These are phyloP conservation scores for Pittosporum tobira DNA, from an alignment of 129 eudicot genomes.

Conservation along the genomic window DNA sequence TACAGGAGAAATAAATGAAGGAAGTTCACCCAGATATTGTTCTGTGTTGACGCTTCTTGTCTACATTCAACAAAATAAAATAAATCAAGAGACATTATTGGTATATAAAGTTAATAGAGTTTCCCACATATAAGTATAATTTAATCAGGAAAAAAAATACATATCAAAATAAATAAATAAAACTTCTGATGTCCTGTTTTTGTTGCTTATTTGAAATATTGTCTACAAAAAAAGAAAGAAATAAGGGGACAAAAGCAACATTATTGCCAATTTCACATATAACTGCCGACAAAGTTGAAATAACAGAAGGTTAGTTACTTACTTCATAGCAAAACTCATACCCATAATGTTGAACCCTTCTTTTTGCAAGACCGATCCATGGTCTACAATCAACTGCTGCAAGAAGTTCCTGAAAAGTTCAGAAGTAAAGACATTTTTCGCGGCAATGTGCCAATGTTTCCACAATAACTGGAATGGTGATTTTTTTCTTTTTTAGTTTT, in stretches of 20 bases:
- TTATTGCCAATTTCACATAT: neutral
- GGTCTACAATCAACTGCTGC: slow-evolving; percentile 84
- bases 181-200: no score
- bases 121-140: neutral
- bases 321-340: slow-evolving; percentile 85
- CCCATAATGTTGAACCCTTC: slow-evolving; percentile 98
- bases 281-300: neutral
- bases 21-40: slow-evolving; percentile 76
- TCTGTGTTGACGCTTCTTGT: slow-evolving; percentile 75
- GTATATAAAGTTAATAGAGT: neutral
- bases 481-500: neutral
- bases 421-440: neutral
- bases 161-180: no score
- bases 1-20: slow-evolving; percentile 53
- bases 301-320: slow-evolving; percentile 14
- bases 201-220: no score
- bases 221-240: neutral
- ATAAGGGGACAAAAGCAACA: neutral
- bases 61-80: slow-evolving; percentile 31
- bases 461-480: neutral
- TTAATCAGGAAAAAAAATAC: neutral
- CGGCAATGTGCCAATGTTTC: neutral
- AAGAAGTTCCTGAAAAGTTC: slow-evolving; percentile 58
- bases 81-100: neutral
- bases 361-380: slow-evolving; percentile 86